Evolutionary conservation across 169 alveolate species (phyloP).

Genomic region (Plasmodium sp.): DNA sequence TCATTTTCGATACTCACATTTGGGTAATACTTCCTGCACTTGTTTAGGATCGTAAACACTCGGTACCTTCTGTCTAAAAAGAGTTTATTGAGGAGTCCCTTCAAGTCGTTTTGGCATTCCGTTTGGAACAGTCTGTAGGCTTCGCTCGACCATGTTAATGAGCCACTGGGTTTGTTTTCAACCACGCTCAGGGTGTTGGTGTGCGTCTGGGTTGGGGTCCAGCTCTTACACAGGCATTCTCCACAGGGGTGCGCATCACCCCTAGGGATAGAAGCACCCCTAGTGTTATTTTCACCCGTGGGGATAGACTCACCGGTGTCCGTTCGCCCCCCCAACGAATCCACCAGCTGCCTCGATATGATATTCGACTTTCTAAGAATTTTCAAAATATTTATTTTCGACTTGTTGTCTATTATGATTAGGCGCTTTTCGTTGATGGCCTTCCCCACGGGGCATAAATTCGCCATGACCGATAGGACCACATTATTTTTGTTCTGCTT

Average conservation of each 20-base stretch:
- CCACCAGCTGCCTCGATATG: background rate
- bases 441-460: slow-evolving; percentile 70
- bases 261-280: too few species aligned
- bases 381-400: slow-evolving; percentile 49
- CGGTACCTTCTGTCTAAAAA: slow-evolving; percentile 49
- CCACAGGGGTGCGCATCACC: background rate
- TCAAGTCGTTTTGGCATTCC: slow-evolving; percentile 36
- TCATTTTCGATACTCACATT: slow-evolving; percentile 66
- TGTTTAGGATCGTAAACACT: slow-evolving; percentile 59
- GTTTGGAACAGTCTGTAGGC: slow-evolving; percentile 17
- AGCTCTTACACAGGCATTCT: background rate
- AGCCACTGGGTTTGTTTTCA: background rate
- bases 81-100: slow-evolving; percentile 45
- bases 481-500: slow-evolving; percentile 66
- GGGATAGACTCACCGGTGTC: too few species aligned
- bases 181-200: background rate
- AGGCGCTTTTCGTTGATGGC: slow-evolving; percentile 70
- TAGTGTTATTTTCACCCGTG: too few species aligned
- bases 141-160: background rate
- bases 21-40: slow-evolving; percentile 58
- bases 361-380: slow-evolving; percentile 34
- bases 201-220: background rate
- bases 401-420: slow-evolving; percentile 68
- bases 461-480: slow-evolving; percentile 66
- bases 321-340: background rate